Evolutionary conservation across 2,329 filamentous ascomycete species (phyloP), one percentile per base, ranked within the genome.

Genomic region (Hortaea sp.): DNA sequence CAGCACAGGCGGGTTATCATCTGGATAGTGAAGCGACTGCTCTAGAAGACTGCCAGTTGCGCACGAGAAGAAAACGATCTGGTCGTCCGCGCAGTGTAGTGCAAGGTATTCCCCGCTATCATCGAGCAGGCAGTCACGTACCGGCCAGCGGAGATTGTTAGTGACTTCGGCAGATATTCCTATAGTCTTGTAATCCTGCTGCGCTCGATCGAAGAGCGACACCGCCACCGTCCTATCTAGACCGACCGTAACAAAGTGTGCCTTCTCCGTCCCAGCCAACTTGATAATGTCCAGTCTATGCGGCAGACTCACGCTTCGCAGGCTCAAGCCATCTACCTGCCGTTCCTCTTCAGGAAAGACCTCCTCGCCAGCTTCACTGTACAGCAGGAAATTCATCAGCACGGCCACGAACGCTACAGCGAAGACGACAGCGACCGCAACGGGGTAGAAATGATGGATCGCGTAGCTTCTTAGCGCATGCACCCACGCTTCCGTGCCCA

Each of bases 341-440:
- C 71, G 66, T 6, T 74, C 68, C 5, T 67, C 66, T 1, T 72
- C 70, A 10, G 67, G 66, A 13, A 70, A 64, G 11, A 58, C 56
- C 12, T 68, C 66, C 32, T 68, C 63, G 10, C 68, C 65, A 27
- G 69, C 57, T 45, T 83, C 79, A 48, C 82, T 80, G 75, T 79
- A 84, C 0, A 90, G 68, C 5, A 90, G 69, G 56, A 84, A 85
- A 51, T 82, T 86, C 70, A 86, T 85, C 6, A 89, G 69, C 6
- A 88, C 65, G 1, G 79, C 79, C 28, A 89, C 75, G 12, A 77
- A 76, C 6, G 79, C 79, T 11, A 84, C 69, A 2, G 81, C 65
- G 20, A 84, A 72, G 0, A 86, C 62, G 3, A 86, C 69, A 9
- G 78, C 75, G 6, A 85, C 67, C 5, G 82, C 56, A 47, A 86